These are phyloP conservation scores for Kitagawia praeruptora DNA, from an alignment of 129 eudicot species.

Conservation along the genomic window DNA sequence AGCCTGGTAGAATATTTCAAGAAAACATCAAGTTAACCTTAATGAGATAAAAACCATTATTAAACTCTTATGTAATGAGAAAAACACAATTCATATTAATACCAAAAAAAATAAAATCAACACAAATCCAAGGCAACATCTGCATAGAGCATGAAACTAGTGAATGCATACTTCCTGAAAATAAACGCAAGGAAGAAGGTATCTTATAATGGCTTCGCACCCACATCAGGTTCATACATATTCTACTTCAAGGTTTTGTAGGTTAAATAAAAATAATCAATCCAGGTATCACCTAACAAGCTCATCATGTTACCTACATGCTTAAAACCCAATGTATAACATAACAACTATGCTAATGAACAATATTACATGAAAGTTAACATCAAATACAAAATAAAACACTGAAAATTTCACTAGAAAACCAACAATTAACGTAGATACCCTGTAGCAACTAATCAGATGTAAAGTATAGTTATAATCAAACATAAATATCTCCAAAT, in stretches of 20 bases:
- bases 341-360: not conserved
- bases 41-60: not conserved
- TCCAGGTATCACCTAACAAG: not conserved
- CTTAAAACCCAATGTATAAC: not conserved
- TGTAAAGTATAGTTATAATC: slow-evolving; percentile 19
- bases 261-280: not conserved
- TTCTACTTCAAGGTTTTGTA: not conserved
- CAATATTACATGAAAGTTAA: not conserved
- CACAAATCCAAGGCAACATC: not conserved
- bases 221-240: not conserved
- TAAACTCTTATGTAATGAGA: not conserved
- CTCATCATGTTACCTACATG: not conserved
- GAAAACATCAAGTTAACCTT: not conserved
- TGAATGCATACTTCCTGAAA: not conserved
- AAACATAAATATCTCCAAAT: not conserved
- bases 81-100: not conserved
- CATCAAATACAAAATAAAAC: not conserved
- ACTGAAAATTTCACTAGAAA: not conserved
- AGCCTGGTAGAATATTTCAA: slow-evolving; percentile 23
- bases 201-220: not conserved
- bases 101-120: not conserved
- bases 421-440: not conserved
- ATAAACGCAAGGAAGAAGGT: not conserved
- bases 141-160: not conserved
- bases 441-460: slow-evolving; percentile 40